Evolutionary conservation across 1,284 basidiomycete species (phyloP), one percentile per base, ranked within the genome.

Genomic region (Melampsora abietis-canadensis): DNA sequence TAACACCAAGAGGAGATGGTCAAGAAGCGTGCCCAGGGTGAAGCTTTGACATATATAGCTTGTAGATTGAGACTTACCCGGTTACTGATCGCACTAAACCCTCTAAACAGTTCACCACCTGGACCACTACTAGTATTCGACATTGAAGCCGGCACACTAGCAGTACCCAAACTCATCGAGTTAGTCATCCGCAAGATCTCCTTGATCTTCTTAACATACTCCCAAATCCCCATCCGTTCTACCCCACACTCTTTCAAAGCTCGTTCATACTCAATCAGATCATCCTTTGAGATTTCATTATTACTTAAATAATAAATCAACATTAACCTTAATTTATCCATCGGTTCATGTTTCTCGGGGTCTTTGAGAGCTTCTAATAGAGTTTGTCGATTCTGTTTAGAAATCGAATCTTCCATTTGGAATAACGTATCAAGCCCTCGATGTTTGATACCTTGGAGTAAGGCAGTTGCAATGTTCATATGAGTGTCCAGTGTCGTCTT

Each of bases 401-500:
- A 85, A 75, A 92, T 92, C 5, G 88, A 87, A 82, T 99, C 96
- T 84, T 99, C 96, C 30, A 90, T 89, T 82, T 95, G 94, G 85
- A 98, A 98, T 19, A 98, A 85, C 79, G 95, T 95, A 82, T 99
- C 96, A 30, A 99, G 85, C 6, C 92, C 93, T 62, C 96, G 88
- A 77, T 89, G 88, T 84, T 98, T 98, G 85, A 99, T 98, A 24
- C 97, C 90, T 81, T 96, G 94, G 37, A 99, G 84, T 17, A 99
- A 84, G 7, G 95, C 90, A 2, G 95, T 98, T 44, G 96, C 96
- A 73, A 99, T 97, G 83, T 98, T 98, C 94, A 98, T 98, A 80
- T 98, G 95, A 0, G 95, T 94, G 82, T 99, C 96, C 46, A 99
- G 87, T 1, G 92, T 95, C 62, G 92, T 90, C 80, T 99, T 99